Percentiles rank a stretch among this genome's conserved stretches.
These are phyloP conservation scores for Monosporozyma aerobia DNA, from an alignment of 805 yeast genomes.

Conservation along the genomic window DNA sequence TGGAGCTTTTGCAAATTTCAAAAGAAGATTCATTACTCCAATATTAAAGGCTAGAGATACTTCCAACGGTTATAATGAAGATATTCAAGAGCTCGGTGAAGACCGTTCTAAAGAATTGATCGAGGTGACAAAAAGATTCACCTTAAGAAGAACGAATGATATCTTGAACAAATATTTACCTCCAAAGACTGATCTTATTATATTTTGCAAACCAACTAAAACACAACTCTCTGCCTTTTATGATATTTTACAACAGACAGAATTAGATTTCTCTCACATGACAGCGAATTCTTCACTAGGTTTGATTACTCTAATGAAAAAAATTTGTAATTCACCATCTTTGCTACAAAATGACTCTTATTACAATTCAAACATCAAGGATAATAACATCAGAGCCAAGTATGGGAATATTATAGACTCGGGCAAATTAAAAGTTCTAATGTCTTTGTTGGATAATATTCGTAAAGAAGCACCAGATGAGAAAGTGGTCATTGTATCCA, in stretches of 20 bases:
- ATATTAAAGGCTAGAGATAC: slow-evolving; percentile 62
- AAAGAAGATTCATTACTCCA: slow-evolving; percentile 57
- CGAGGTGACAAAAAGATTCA: slow-evolving; percentile 52
- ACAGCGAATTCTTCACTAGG: slow-evolving; percentile 43
- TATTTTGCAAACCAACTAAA: slow-evolving; percentile 69
- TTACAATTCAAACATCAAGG: slow-evolving; percentile 10
- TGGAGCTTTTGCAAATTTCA: slow-evolving; percentile 53
- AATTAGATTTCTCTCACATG: slow-evolving; percentile 22
- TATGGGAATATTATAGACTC: slow-evolving; percentile 25
- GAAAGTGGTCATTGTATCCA: slow-evolving; percentile 78
- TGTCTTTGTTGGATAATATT: slow-evolving; percentile 46
- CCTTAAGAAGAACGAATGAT: slow-evolving; percentile 61
- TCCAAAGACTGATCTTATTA: slow-evolving; percentile 60
- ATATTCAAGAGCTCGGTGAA: slow-evolving; percentile 47
- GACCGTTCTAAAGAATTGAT: slow-evolving; percentile 56
- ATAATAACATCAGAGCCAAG: slow-evolving; percentile 5
- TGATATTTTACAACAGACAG: slow-evolving; percentile 32
- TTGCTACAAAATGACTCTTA: slow-evolving; percentile 42
- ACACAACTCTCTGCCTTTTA: slow-evolving; percentile 50
- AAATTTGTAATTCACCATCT: slow-evolving; percentile 76
- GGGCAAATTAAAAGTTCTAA: slow-evolving; percentile 61
- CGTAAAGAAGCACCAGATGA: slow-evolving; percentile 38
- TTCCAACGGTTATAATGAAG: slow-evolving; percentile 43
- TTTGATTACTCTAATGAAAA: slow-evolving; percentile 64
- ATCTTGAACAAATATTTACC: slow-evolving; percentile 54